Base-by-base conservation (phyloP, 2,329 filamentous ascomycete species). In the Aspergillus fumigatiaffinis region DNA sequence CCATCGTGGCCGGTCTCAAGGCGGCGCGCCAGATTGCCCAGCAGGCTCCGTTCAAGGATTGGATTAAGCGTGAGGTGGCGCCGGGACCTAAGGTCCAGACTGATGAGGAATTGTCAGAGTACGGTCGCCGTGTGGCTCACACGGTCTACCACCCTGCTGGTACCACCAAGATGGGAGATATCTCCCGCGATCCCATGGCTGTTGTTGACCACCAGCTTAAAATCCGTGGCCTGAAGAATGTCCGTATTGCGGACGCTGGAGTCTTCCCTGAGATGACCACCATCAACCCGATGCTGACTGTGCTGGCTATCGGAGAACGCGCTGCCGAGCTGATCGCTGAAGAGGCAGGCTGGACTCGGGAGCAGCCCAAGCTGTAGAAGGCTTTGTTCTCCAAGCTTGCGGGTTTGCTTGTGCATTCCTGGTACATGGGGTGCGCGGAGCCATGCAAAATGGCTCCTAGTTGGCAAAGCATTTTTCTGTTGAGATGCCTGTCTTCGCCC, bases 261-360 rank as follows among this genome's bases (percentile, higher is more conserved):
- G 84, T 96, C 52, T 96, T 96, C 80, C 92, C 91, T 0, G 89
- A 89, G 60, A 95, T 96, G 85, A 82, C 89, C 49, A 89, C 84
- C 54, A 88, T 94, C 72, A 96, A 96, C 79, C 91, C 90, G 58
- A 94, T 96, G 92, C 79, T 96, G 70, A 96, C 91, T 1, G 91
- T 96, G 4, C 75, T 96, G 70, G 88, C 85, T 53, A 85, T 95
- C 67, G 92, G 90, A 7, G 92, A 96, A 84, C 83, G 89, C 56
- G 88, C 86, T 5, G 92, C 92, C 0, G 92, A 96, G 81, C 75
- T 96, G 73, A 88, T 96, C 71, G 88, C 88, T 29, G 81, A 87
- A 71, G 86, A 91, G 63, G 89, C 84, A 57, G 85, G 85, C 21
- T 88, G 86, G 86, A 84, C 78, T 70, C 81, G 80, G 59, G 70